Evolutionary conservation across 2,329 filamentous ascomycete genomes (phyloP).

Genomic region (Nemania abortiva): DNA sequence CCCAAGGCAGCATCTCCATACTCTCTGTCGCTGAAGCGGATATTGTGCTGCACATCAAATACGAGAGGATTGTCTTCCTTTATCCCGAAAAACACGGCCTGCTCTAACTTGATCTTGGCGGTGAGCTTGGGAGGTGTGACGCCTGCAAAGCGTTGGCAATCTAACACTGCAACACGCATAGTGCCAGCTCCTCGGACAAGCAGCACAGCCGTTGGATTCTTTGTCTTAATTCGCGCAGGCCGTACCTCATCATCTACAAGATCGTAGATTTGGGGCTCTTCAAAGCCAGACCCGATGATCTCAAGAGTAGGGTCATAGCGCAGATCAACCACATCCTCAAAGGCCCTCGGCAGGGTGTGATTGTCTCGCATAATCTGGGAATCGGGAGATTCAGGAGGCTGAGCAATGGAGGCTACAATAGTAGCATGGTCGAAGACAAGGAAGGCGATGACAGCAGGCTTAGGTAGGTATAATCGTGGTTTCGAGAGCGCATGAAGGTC

Average conservation of each 20-base stretch:
- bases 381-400: conserved; percentile 77
- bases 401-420: conserved; percentile 79
- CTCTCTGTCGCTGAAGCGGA: conserved; percentile 76
- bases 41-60: conserved; percentile 76
- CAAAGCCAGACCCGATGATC: conserved; percentile 72
- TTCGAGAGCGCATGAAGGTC: conserved; percentile 57
- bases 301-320: conserved; percentile 73
- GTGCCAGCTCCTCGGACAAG: conserved; percentile 73
- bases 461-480: conserved; percentile 81
- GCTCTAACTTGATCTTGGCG: conserved; percentile 89
- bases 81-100: conserved; percentile 92
- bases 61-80: conserved; percentile 88
- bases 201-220: conserved; percentile 72
- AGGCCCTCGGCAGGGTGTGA: conserved; percentile 72
- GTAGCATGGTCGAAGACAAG: conserved; percentile 83
- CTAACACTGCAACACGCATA: conserved; percentile 69
- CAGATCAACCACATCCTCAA: conserved; percentile 89
- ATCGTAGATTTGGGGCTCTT: conserved; percentile 63
- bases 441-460: conserved; percentile 83
- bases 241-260: conserved; percentile 61
- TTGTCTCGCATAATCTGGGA: conserved; percentile 79
- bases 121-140: conserved; percentile 73
- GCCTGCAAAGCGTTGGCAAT: conserved; percentile 70
- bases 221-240: conserved; percentile 65
- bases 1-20: conserved; percentile 80